Conservation (phyloP, 345 rosid genomes). For the Cardamine resedifolia region DNA sequence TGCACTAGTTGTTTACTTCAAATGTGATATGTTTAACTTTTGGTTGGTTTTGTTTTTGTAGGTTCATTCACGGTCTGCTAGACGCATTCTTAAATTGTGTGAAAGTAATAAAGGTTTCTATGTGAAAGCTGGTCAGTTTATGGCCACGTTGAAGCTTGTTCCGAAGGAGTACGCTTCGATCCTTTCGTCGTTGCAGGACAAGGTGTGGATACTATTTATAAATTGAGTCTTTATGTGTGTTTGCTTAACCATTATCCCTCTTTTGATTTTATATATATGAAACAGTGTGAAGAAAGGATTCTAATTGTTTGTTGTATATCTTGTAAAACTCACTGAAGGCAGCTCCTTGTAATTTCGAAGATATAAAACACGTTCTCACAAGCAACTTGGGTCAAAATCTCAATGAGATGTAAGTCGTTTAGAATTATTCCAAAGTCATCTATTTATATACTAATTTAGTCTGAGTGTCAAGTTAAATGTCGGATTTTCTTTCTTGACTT, state of each 20-base stretch:
- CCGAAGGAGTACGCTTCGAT: conserved; percentile 68
- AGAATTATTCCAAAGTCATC: not conserved
- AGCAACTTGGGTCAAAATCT: conserved; percentile 60
- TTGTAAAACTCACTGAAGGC: conserved; percentile 46
- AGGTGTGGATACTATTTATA: conserved; percentile 47
- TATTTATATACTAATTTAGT: no score
- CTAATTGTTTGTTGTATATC: conserved; percentile 10
- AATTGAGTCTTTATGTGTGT: not conserved
- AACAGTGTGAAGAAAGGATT: not conserved
- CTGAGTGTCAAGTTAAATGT: no score
- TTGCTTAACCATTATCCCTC: not conserved
- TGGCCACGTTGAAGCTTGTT: conserved; percentile 70
- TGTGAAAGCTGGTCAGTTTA: conserved; percentile 90
- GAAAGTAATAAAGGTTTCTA: conserved; percentile 83
- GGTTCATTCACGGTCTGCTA: conserved; percentile 86
- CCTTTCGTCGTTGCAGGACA: conserved; percentile 78
- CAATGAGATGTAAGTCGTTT: conserved; percentile 52
- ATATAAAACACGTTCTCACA: conserved; percentile 54
- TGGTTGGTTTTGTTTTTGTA: conserved; percentile 29
- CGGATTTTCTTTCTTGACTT: not conserved
- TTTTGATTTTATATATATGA: not conserved
- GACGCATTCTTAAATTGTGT: conserved; percentile 61
- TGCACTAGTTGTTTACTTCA: not conserved
- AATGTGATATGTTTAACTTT: not conserved
- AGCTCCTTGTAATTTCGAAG: conserved; percentile 68